Evolutionary conservation across 1,284 basidiomycete species (phyloP), one percentile per base, ranked within the genome.

Genomic region (Pterulicium gracile): DNA sequence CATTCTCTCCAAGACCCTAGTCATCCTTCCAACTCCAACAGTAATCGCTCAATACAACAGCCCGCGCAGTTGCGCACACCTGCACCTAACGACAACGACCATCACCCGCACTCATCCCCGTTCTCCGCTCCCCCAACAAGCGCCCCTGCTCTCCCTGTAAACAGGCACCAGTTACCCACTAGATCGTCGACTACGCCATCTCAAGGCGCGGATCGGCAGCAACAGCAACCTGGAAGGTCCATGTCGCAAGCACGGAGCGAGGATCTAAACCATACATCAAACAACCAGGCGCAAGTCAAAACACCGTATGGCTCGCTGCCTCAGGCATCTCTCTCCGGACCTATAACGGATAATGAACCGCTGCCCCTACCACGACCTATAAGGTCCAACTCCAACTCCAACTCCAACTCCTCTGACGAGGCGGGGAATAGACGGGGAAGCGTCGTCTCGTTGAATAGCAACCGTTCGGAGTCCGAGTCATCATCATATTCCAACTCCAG

Each of bases 191-290:
- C 81, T 2, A 45, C 45, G n/a, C 48, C 45, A 22, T 46, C 48
- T 4, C 21, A 40, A 23, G 50, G 48, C 13, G 39, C 22, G 10
- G 50, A 49, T 23, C 36, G 35, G 10, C 13, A 18, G 10, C 15
- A 45, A 18, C 15, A 40, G 22, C 13, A 15, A n/a, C 24, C 39
- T 7, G 41, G 35, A 10, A 41, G 46, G 13, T 43, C 41, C 34
- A 42, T 47, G 22, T 42, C 51, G 41, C 70, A 80, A 57, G 65
- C 78, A 47, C 77, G 69, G 45, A 86, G 82, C 63, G 82, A 32
- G 27, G 27, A 32, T n/a, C n/a, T 32, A n/a, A 32, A n/a, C 27
- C 27, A 32, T 32, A 32, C 27, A 10, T 7, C 27, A 32, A n/a
- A n/a, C n/a, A n/a, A n/a, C n/a, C 27, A n/a, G 7, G n/a, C n/a